Evolutionary conservation across 75 land plant species (phyloP).

Genomic region (Picea sitchensis): DNA sequence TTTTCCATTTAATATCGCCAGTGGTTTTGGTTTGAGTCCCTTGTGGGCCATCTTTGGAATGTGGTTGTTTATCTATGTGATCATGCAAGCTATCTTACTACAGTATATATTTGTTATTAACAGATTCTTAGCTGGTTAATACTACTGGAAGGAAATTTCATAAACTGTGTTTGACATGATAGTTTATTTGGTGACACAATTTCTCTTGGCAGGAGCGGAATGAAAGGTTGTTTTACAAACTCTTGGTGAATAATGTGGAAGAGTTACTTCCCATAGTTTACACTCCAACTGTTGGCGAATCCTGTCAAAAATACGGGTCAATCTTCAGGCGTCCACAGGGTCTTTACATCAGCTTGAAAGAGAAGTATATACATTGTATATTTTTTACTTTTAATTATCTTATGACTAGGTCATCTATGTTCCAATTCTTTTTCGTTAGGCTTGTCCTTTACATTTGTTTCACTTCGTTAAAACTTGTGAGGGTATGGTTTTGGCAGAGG

Average conservation of each 20-base stretch:
- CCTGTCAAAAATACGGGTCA: slow-evolving; percentile 84
- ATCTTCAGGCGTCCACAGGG: slow-evolving; percentile 79
- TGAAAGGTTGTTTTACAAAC: slow-evolving; percentile 88
- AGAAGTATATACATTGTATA: slow-evolving; percentile 44
- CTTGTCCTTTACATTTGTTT: background rate
- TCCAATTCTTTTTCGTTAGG: background rate
- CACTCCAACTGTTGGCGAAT: slow-evolving; percentile 94
- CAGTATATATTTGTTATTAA: too few species aligned
- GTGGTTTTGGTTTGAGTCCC: too few species aligned
- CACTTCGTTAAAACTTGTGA: slow-evolving; percentile 10
- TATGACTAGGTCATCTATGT: too few species aligned
- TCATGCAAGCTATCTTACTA: too few species aligned
- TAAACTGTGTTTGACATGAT: background rate
- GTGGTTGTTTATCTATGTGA: too few species aligned
- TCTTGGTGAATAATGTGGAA: slow-evolving; percentile 80
- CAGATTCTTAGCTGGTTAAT: background rate
- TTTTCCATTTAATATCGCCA: too few species aligned
- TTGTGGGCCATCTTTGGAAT: too few species aligned
- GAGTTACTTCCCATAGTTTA: slow-evolving; percentile 88
- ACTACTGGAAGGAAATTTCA: background rate
- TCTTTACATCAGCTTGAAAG: slow-evolving; percentile 83
- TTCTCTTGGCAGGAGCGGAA: slow-evolving; percentile 64
- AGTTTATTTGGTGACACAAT: background rate
- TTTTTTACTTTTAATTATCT: background rate
- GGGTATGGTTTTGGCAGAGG: slow-evolving; percentile 37